Percentiles rank a stretch among this genome's conserved stretches.
Evolutionary conservation across 192 early-diverging fungal species (phyloP).

Genomic region (Lobulomyces angularis): DNA sequence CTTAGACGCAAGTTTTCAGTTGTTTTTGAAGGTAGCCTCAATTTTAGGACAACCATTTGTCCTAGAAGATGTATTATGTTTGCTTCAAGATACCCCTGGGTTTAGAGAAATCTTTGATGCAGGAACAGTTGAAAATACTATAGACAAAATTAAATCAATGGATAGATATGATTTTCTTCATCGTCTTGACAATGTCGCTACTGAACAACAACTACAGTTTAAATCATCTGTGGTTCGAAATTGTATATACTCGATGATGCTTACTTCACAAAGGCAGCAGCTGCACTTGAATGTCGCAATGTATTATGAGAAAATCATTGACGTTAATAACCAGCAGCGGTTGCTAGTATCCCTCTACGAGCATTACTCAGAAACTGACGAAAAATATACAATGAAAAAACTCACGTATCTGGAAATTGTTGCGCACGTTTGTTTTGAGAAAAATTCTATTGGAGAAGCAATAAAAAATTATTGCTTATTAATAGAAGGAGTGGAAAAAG

Average conservation of each 20-base stretch:
- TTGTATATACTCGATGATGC: constrained; percentile 40
- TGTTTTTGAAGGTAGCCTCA: constrained; percentile 37
- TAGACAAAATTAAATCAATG: constrained; percentile 9
- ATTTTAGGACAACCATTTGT: constrained; percentile 34
- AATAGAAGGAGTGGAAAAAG: constrained; percentile 11
- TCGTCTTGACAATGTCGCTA: constrained; percentile 13
- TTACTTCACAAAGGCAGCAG: constrained; percentile 28
- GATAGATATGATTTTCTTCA: constrained; percentile 39
- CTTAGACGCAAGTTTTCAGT: constrained; percentile 32
- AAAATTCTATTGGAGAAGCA: constrained; percentile 19
- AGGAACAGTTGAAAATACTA: constrained; percentile 6
- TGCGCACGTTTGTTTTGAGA: constrained; percentile 25
- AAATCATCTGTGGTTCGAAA: constrained; percentile 40
- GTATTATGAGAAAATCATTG: constrained; percentile 30
- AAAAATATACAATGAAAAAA: constrained; percentile 19
- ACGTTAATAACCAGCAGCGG: constrained; percentile 15
- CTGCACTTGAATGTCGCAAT: constrained; percentile 25
- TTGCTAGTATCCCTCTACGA: constrained; percentile 30
- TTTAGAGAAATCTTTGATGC: constrained; percentile 14
- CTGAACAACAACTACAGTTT: too few species aligned
- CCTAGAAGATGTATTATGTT: constrained; percentile 34
- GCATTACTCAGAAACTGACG: constrained; percentile 31
- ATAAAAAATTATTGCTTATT: constrained; percentile 32
- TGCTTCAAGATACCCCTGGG: constrained; percentile 16
- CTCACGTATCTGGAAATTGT: constrained; percentile 30